Percentiles rank a stretch among this genome's conserved stretches.
These are phyloP conservation scores for Quercus gilva DNA, from an alignment of 306 rosid genomes.

Conservation along the genomic window DNA sequence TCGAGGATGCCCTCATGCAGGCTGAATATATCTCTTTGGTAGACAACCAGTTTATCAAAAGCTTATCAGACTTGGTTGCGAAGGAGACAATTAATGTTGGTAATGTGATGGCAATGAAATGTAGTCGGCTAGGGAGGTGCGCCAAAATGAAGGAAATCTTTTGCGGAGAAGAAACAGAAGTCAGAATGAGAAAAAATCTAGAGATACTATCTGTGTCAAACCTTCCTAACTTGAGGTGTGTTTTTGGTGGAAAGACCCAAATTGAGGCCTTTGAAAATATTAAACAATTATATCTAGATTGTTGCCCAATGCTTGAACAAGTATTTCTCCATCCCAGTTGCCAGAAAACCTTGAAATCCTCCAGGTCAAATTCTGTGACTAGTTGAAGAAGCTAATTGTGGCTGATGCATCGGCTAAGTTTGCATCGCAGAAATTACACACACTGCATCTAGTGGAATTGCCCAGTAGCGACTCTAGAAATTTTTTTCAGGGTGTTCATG, in stretches of 20 bases:
- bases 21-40: conserved; percentile 17
- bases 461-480: too few species aligned
- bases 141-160: conserved; percentile 11
- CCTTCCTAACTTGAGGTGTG: conserved; percentile 24
- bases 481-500: too few species aligned
- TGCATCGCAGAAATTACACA: too few species aligned
- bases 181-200: background rate
- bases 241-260: background rate
- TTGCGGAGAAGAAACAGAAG: background rate
- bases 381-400: too few species aligned
- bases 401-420: too few species aligned
- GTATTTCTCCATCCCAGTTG: too few species aligned
- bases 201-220: conserved; percentile 27
- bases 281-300: too few species aligned
- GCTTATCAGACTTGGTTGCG: conserved; percentile 8
- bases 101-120: conserved; percentile 10
- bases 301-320: too few species aligned
- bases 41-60: conserved; percentile 3
- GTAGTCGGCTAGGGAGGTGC: conserved; percentile 33
- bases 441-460: too few species aligned
- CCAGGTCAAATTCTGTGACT: too few species aligned
- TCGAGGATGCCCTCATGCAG: conserved; percentile 13
- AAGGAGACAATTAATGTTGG: background rate
- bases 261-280: too few species aligned
- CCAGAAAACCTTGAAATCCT: too few species aligned